Evolutionary conservation across 495 filamentous ascomycete genomes (phyloP).

Genomic region (Penicillium ochrochloron): DNA sequence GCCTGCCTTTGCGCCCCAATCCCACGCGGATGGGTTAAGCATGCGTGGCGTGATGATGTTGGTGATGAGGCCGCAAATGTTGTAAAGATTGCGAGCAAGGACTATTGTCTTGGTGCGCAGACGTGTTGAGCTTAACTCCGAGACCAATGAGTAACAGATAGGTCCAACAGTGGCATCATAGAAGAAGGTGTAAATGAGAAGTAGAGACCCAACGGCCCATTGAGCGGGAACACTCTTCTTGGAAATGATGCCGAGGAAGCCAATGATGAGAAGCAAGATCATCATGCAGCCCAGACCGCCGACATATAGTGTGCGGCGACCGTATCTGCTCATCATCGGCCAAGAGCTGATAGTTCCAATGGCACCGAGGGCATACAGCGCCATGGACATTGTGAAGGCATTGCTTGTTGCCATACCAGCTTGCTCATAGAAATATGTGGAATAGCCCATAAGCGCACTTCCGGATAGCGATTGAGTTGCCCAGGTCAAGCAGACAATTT

Average conservation of each 20-base stretch:
- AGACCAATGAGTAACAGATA: conserved; percentile 64
- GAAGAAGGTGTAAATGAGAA: conserved; percentile 61
- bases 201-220: conserved; percentile 59
- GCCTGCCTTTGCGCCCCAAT: conserved; percentile 67
- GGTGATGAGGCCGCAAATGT: conserved; percentile 51
- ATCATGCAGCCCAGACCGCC: conserved; percentile 51
- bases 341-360: conserved; percentile 34
- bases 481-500: conserved; percentile 67
- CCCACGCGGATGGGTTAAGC: conserved; percentile 67
- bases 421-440: conserved; percentile 67
- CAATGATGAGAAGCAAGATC: conserved; percentile 59
- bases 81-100: conserved; percentile 63
- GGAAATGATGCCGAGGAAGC: conserved; percentile 63
- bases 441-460: conserved; percentile 46
- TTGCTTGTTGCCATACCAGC: conserved; percentile 56
- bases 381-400: conserved; percentile 36
- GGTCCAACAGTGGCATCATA: conserved; percentile 64
- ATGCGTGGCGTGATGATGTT: conserved; percentile 69
- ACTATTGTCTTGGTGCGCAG: conserved; percentile 67
- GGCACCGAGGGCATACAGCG: conserved; percentile 34
- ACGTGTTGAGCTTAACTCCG: conserved; percentile 58
- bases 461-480: conserved; percentile 36
- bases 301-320: conserved; percentile 60
- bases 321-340: conserved; percentile 44
- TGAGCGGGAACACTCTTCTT: conserved; percentile 35